These are phyloP conservation scores for Globisporangium cederbergense DNA, from an alignment of 352 stramenopile genomes.

Conservation along the genomic window DNA sequence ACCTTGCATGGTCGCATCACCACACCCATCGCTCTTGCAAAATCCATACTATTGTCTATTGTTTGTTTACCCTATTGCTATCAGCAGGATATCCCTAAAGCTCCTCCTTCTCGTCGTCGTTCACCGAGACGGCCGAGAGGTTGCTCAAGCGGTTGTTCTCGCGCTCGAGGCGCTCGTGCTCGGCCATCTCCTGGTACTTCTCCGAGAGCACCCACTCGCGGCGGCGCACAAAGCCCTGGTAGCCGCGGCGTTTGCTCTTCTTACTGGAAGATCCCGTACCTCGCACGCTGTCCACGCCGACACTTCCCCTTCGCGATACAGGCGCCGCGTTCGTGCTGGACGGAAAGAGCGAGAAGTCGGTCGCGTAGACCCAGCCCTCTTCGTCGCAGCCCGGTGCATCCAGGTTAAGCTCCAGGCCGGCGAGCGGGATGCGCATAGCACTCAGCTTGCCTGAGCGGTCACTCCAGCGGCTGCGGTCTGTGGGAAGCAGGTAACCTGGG, in stretches of 20 bases:
- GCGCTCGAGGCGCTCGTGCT: conserved; percentile 19
- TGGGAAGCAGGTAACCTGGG: conserved; percentile 74
- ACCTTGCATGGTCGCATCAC: too few relatives aligned
- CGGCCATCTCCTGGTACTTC: conserved; percentile 44
- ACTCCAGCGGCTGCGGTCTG: conserved; percentile 80
- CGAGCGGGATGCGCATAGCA: conserved; percentile 65
- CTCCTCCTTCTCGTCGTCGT: conserved; percentile 34
- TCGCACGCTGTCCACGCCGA: conserved; percentile 17
- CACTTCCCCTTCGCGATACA: conserved; percentile 17
- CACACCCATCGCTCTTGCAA: too few relatives aligned
- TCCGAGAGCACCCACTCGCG: conserved; percentile 71
- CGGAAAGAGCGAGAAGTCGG: conserved; percentile 81
- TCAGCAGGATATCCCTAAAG: conserved; percentile 3
- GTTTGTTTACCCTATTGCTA: not conserved
- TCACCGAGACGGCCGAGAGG: conserved; percentile 33
- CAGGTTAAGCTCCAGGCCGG: conserved; percentile 64
- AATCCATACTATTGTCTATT: conserved; percentile 6
- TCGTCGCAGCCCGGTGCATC: conserved; percentile 57
- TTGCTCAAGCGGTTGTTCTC: conserved; percentile 27
- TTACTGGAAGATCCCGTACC: conserved; percentile 24
- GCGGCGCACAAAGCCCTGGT: conserved; percentile 69
- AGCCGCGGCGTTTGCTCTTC: conserved; percentile 44
- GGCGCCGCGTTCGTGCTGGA: conserved; percentile 28
- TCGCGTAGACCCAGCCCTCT: conserved; percentile 84
- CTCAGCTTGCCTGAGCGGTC: conserved; percentile 74